A percentile compares a stretch with the other conserved stretches of the same genome.
Conservation (phyloP, 352 stramenopile genomes). For the Peronospora tabacina region DNA sequence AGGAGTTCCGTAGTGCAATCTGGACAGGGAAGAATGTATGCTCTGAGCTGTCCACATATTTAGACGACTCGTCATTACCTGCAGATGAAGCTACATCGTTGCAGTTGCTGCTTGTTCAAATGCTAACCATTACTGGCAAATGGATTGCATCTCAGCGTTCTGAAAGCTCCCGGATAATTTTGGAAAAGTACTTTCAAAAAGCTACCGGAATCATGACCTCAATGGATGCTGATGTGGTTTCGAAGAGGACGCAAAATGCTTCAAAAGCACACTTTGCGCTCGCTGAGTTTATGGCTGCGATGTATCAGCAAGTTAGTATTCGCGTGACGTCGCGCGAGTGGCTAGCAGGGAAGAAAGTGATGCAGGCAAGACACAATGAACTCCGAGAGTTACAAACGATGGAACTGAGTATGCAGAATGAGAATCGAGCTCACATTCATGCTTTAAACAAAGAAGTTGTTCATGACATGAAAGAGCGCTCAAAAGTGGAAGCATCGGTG, state of each 20-base stretch:
- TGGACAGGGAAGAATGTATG: conserved; percentile 56
- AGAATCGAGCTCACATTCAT: conserved; percentile 64
- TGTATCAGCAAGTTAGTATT: conserved; percentile 84
- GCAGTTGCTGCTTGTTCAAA: conserved; percentile 50
- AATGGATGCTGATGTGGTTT: conserved; percentile 32
- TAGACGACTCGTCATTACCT: conserved; percentile 22
- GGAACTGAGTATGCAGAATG: conserved; percentile 41
- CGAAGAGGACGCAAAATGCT: conserved; percentile 39
- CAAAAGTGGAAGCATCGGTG: conserved; percentile 78
- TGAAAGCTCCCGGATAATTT: conserved; percentile 86
- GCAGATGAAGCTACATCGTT: conserved; percentile 19
- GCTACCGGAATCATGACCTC: conserved; percentile 57
- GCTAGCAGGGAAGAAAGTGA: conserved; percentile 73
- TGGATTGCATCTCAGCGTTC: conserved; percentile 92
- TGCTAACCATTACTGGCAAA: conserved; percentile 76
- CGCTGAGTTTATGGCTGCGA: conserved; percentile 87
- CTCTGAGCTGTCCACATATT: conserved; percentile 29
- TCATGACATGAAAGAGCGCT: conserved; percentile 84
- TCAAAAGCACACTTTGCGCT: conserved; percentile 82
- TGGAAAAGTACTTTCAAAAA: conserved; percentile 88
- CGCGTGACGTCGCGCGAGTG: conserved; percentile 87
- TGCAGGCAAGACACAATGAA: conserved; percentile 56
- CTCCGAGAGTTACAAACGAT: conserved; percentile 57
- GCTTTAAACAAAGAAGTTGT: conserved; percentile 80
- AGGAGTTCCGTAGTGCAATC: conserved; percentile 65